A percentile compares a stretch with the other conserved stretches of the same genome.
Evolutionary conservation across 2,329 filamentous ascomycete species (phyloP).

Genomic region (Cordyceps pruinosa): DNA sequence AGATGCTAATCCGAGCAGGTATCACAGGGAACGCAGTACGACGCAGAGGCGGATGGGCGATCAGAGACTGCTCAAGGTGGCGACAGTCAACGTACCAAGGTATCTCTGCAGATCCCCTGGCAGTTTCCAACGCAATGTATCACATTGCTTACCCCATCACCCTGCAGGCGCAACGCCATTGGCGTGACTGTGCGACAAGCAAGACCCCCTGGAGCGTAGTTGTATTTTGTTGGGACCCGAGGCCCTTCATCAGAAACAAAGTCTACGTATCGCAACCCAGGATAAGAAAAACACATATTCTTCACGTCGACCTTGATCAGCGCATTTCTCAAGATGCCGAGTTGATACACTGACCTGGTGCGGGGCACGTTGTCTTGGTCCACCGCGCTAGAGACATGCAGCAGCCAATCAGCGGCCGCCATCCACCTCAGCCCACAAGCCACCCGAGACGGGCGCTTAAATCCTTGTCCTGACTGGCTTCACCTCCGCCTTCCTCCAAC

Average conservation of each 20-base stretch:
- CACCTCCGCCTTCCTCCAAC: neutral
- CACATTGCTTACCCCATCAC: neutral
- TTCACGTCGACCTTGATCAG: neutral
- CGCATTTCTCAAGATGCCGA: neutral
- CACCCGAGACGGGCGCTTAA: slow-evolving; percentile 10
- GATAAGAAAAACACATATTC: too few species aligned
- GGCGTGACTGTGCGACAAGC: neutral
- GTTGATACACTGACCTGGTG: neutral
- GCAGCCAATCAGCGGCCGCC: neutral
- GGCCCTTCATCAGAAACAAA: too few species aligned
- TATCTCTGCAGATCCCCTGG: too few species aligned
- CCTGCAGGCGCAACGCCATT: neutral
- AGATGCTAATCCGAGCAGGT: too few species aligned
- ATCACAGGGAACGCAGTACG: too few species aligned
- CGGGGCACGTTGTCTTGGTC: neutral
- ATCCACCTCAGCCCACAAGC: neutral
- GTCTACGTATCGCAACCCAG: too few species aligned
- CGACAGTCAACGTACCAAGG: too few species aligned
- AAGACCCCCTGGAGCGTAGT: neutral
- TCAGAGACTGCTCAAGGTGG: too few species aligned
- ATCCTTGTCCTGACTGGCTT: slow-evolving; percentile 9
- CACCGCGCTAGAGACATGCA: slow-evolving; percentile 6
- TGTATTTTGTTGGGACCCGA: too few species aligned
- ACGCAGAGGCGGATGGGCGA: too few species aligned
- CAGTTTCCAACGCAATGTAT: neutral